Conservation (phyloP, 2,329 filamentous ascomycete species). For the Ophiosphaerella narmari region DNA sequence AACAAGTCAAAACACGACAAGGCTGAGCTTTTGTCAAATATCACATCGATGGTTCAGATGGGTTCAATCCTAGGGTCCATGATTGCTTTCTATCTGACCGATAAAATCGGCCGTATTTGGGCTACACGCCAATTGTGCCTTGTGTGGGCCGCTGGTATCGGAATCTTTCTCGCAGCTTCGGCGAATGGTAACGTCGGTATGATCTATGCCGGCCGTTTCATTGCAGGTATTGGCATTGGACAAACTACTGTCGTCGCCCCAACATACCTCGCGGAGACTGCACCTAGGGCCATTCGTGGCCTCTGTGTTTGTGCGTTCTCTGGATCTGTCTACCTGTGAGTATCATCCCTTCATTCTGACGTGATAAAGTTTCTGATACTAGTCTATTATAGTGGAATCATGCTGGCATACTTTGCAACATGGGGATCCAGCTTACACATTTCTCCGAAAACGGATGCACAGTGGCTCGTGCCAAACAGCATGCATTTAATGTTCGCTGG, state of each 20-base stretch:
- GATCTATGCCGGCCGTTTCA: conserved; percentile 69
- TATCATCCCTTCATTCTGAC: not conserved
- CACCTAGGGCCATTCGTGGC: conserved; percentile 70
- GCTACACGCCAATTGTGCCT: conserved; percentile 49
- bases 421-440: conserved; percentile 60
- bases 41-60: conserved; percentile 81
- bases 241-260: conserved; percentile 71
- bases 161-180: conserved; percentile 47
- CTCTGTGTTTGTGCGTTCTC: conserved; percentile 75
- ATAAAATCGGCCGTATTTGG: conserved; percentile 50
- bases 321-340: conserved; percentile 68
- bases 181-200: conserved; percentile 47
- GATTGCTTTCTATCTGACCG: conserved; percentile 59
- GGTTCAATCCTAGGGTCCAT: conserved; percentile 74
- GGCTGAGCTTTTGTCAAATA: conserved; percentile 60
- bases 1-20: conserved; percentile 33
- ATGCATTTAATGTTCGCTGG: conserved; percentile 78
- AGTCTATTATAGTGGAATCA: conserved; percentile 61
- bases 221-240: conserved; percentile 68
- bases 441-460: conserved; percentile 48
- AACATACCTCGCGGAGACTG: conserved; percentile 74
- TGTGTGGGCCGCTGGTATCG: conserved; percentile 48
- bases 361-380: not conserved
- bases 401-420: conserved; percentile 76
- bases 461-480: conserved; percentile 70